Base-by-base conservation (phyloP, 768 basidiomycete species). In the Macrolepiota fuliginosa region DNA sequence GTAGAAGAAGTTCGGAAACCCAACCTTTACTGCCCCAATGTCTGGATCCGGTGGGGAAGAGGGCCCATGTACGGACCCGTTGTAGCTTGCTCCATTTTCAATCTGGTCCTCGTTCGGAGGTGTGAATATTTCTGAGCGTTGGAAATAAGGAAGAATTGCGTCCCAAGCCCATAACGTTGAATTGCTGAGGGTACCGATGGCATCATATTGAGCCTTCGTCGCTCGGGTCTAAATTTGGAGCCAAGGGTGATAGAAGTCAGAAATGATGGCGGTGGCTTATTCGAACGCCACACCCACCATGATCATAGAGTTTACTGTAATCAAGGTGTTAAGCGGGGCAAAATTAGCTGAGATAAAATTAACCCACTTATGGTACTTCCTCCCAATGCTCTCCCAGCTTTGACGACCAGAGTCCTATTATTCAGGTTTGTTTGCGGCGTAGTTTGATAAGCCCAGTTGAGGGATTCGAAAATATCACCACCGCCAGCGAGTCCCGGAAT, bases 121-220 rank as follows among this genome's bases (percentile, higher is more conserved):
- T 0, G 81, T 81, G 70, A 83, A 87, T 22, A 75, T 78, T 68
- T 90, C 88, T n/a, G 82, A 75, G 62, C 77, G 76, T 65, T 79
- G 78, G 74, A 83, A 81, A 63, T 71, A 77, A 1, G 72, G 73
- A 56, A 79, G 77, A 49, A 83, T 66, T 25, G 65, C 69, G 47
- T 79, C 72, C 81, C 82, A 83, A 1, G 68, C 69, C 71, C 74
- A 75, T 27, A 58, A 62, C 9, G 64, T 60, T 45, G 72, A 71
- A 62, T 70, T 64, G 62, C 71, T 71, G 29, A 40, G 29, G 39
- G 35, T 35, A 25, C 53, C 39, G 17, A 24, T 32, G 61, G 70
- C 66, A 52, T 76, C 71, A 59, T 76, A 76, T 64, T 76, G 75
- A 9, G 65, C 67, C 54, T 68, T 70, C 45, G 69, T 67, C 6